Evolutionary conservation across 2,329 filamentous ascomycete genomes (phyloP), one percentile per base, ranked within the genome.

Genomic region (Aspergillus melleus): DNA sequence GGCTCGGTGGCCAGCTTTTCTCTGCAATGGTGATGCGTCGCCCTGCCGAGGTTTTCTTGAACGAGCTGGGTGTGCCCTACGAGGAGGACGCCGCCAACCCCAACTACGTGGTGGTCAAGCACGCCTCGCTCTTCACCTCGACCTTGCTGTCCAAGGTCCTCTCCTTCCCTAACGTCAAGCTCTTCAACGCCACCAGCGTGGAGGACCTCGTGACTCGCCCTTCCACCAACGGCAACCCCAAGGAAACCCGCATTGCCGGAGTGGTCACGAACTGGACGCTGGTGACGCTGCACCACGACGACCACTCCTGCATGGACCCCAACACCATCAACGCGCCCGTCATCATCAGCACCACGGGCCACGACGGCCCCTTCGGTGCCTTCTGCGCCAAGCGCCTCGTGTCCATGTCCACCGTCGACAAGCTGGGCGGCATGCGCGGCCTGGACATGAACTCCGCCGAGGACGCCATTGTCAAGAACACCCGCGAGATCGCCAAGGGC

Each of bases 181-280:
- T 97, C 63, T 97, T 96, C 87, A 97, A 97, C 75, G 92, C 92
- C 42, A 96, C 93, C 39, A 85, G 90, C 20, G 92, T 97, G 49
- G 93, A 97, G 80, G 92, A 97, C 72, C 82, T 97, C 64, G 94
- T 97, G 78, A 96, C 92, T 20, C 90, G 92, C 49, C 86, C 86
- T 12, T 76, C 79, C 51, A 73, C 77, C 47, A 80, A 76, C 44
- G 79, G 81, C 20, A 79, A 75, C 56, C 73, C 77, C 2, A 78
- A 79, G 2, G 79, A 81, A 10, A 78, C 96, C 49, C 87, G 90
- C 64, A 88, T 96, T 66, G 90, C 91, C 9, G 92, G 92, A 70
- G 92, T 96, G 1, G 93, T 97, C 57, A 96, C 91, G 71, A 97
- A 97, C 84, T 97, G 92, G 92, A 96, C 92, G 1, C 84, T 96